Evolutionary conservation across 371 early-diverging fungal species (phyloP), one percentile per base, ranked within the genome.

Genomic region (Haplosporangium sp.): DNA sequence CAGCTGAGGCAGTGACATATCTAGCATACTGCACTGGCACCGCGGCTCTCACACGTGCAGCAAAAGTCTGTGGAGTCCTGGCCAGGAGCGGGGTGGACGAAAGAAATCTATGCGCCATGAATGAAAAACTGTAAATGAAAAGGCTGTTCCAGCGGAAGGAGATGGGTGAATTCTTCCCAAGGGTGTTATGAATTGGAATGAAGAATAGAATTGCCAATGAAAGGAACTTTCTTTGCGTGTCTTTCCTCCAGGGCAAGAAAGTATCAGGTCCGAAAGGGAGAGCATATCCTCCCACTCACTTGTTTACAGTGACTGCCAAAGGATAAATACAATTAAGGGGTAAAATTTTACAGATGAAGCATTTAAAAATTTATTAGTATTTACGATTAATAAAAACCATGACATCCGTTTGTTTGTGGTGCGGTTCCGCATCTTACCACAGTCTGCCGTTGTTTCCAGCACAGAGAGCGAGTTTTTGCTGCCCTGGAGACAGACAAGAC

Each of bases 1-100:
- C 82, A 39, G 76, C 66, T 2, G 82, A 81, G 59, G 82, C 76
- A 6, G 76, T 81, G 55, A 81, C 82, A 65, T 81, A 81, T 72
- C 75, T 81, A 66, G 82, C 82, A 58, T 72, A 75, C 67, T 81
- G 82, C n/a, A 61, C 72, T 20, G 82, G 82, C 4, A 81, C 60
- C 7, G 58, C 63, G 52, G 66, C 69, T 50, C 69, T 71, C 35
- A 50, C 71, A 53, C 82, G 82, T 45, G 76, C 61, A 50, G 65
- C 60, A n/a, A 81, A 34, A 20, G 82, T 61, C 42, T 55, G 74
- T 27, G 60, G 66, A 7, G 78, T 62, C 73, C 74, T 74, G 65
- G 58, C 34, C 48, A 74, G 63, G 48, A 79, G 64, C 6, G 71
- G 67, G 10, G 79, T 69, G 40, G 74, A 62, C 40, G 58, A 34